Conservation (phyloP, 202 grass and related monocot genomes). For the Cymbopogon flexuosus region DNA sequence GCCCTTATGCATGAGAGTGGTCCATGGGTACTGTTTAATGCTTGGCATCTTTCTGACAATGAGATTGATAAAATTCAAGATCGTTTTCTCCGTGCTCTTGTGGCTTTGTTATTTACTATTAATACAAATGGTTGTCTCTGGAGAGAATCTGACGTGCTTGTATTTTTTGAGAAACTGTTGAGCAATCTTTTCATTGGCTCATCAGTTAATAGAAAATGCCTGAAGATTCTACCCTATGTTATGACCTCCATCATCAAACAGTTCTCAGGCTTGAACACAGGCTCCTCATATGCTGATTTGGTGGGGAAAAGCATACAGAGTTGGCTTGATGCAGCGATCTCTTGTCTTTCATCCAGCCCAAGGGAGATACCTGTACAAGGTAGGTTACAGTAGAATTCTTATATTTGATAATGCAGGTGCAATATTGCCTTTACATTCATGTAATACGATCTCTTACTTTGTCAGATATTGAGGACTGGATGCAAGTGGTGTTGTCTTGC, state of each 20-base stretch:
- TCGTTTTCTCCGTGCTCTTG: conserved; percentile 67
- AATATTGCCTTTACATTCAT: conserved; percentile 30
- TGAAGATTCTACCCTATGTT: conserved; percentile 70
- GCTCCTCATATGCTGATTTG: conserved; percentile 34
- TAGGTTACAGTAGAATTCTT: conserved; percentile 24
- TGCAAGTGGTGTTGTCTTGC: conserved; percentile 86
- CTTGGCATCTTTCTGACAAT: conserved; percentile 60
- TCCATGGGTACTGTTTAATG: conserved; percentile 72
- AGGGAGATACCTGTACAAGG: conserved; percentile 39
- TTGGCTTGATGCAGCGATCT: conserved; percentile 77
- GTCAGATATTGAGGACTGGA: conserved; percentile 77
- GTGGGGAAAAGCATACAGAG: conserved; percentile 53
- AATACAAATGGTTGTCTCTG: conserved; percentile 41
- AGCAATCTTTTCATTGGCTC: conserved; percentile 45
- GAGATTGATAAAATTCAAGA: conserved; percentile 74
- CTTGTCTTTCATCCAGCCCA: conserved; percentile 45
- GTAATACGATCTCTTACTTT: conserved; percentile 35
- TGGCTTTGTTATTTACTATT: conserved; percentile 55
- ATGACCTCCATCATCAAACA: conserved; percentile 54
- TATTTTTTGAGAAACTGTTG: conserved; percentile 55
- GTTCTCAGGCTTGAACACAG: conserved; percentile 29
- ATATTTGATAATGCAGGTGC: not conserved
- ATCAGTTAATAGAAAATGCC: conserved; percentile 45
- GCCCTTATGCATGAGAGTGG: conserved; percentile 47
- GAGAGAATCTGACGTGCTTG: conserved; percentile 52